Conservation (phyloP, 495 filamentous ascomycete species). For the Hypoxylon subgilvum region DNA sequence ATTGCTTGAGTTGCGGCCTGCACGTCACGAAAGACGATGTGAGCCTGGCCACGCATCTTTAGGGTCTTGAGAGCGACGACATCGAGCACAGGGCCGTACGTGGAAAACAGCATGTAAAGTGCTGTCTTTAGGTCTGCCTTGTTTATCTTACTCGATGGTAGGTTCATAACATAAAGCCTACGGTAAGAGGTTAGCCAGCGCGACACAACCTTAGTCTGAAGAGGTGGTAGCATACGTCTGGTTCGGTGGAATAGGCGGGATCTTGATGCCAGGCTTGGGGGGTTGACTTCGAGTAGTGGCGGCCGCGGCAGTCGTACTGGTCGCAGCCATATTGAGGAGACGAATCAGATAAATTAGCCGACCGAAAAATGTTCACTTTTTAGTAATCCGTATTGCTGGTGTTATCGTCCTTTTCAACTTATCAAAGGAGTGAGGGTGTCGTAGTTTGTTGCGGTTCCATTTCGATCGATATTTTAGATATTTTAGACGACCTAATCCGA, state of each 20-base stretch:
- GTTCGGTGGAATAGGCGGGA: slow-evolving; percentile 62
- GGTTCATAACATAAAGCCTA: slow-evolving; percentile 82
- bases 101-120: slow-evolving; percentile 91
- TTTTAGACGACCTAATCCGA: no score
- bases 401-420: no score
- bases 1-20: slow-evolving; percentile 88
- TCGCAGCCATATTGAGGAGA: slow-evolving; percentile 17
- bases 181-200: slow-evolving; percentile 39
- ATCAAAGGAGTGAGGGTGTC: no score
- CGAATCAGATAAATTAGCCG: no score
- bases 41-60: slow-evolving; percentile 94
- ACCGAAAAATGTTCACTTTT: no score
- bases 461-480: no score
- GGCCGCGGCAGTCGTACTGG: slow-evolving; percentile 25
- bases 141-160: slow-evolving; percentile 79
- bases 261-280: slow-evolving; percentile 45
- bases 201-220: neutral
- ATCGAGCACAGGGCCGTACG: slow-evolving; percentile 91
- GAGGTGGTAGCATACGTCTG: slow-evolving; percentile 65
- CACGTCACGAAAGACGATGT: slow-evolving; percentile 87
- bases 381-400: no score
- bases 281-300: slow-evolving; percentile 26
- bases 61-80: slow-evolving; percentile 86
- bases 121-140: slow-evolving; percentile 82
- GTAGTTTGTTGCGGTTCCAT: no score